Conservation (phyloP, 225 moss, liverwort and hornwort genomes). For the Thuidium tamariscinum region DNA sequence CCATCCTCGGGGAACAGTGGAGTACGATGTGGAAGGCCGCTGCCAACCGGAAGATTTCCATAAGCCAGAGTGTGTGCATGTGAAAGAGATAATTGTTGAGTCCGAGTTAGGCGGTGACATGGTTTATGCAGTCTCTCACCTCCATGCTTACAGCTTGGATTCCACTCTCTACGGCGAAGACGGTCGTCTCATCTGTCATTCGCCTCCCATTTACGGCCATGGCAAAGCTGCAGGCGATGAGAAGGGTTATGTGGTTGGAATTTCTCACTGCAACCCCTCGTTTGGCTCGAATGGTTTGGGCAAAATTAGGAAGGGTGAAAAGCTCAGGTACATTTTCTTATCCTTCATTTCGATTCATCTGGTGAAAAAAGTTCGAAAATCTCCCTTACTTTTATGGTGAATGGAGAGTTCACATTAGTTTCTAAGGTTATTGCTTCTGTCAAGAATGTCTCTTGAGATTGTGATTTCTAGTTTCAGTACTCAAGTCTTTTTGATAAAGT, state of each 20-base stretch:
- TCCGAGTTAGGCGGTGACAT: neutral
- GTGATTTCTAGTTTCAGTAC: neutral
- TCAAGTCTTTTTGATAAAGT: too few relatives aligned
- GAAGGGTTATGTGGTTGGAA: conserved; percentile 30
- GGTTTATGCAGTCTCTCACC: conserved; percentile 20
- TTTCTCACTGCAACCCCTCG: conserved; percentile 20
- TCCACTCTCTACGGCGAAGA: conserved; percentile 31
- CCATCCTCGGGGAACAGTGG: neutral
- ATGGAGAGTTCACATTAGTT: neutral
- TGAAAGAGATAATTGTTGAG: neutral
- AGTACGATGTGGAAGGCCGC: conserved; percentile 6
- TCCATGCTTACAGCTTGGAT: conserved; percentile 29
- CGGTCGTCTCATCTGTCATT: conserved; percentile 26
- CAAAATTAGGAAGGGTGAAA: neutral
- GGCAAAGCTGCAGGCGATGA: conserved; percentile 33
- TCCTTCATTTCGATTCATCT: neutral
- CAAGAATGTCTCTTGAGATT: too few relatives aligned
- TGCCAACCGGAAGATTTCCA: conserved; percentile 6
- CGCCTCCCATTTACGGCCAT: conserved; percentile 34
- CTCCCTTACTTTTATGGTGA: too few relatives aligned
- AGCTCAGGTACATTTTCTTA: neutral
- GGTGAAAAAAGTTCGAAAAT: neutral
- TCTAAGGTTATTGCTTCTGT: neutral
- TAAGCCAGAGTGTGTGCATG: conserved; percentile 30
- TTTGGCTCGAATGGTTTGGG: neutral